Evolutionary conservation across 176 grass and related monocot genomes (phyloP), one percentile per base, ranked within the genome.

Genomic region (Hsuehochloa calcarea): DNA sequence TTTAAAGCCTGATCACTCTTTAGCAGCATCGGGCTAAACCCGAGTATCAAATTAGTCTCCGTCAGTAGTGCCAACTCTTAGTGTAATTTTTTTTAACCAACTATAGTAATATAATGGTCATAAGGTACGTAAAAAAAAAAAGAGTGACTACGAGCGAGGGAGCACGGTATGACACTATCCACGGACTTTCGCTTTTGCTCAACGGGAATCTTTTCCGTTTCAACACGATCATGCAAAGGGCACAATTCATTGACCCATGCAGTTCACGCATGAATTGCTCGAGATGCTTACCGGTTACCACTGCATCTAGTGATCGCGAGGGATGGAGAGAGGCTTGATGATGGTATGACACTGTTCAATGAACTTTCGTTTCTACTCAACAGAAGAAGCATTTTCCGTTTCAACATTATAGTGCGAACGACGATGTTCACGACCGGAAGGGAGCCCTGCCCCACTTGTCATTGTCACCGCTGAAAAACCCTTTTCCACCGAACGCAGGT

Each of bases 241-340:
- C 65, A 22, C 8, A 1, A 4, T 9, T 11, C 7, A 11, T 9
- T 38, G 0, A 69, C 0, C 12, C n/a, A 23, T 15, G 45, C 0
- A 22, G 3, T 1, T 23, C 67, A 69, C 11, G 3, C 2, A 1
- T 6, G 6, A 1, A 0, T 25, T 46, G 12, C 4, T 11, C 65
- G 0, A 39, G 16, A 39, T 67, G 35, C 31, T 8, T 1, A 4
- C 3, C 4, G 29, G 29, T 29, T 29, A 4, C n/a, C n/a, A n/a
- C 47, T 15, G 3, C 14, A 15, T 5, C 15, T 12, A 4, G 10
- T 14, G 5, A 10, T n/a, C 56, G 5, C 22, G 12, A n/a, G 20
- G 14, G 17, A 2, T 0, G 1, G 0, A 54, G 17, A 1, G 1
- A 7, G 50, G 5, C 16, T 14, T 6, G 19, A 3, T 0, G 6